Evolutionary conservation across 2,329 filamentous ascomycete genomes (phyloP), one percentile per base, ranked within the genome.

Genomic region (Trichoderma sp.): DNA sequence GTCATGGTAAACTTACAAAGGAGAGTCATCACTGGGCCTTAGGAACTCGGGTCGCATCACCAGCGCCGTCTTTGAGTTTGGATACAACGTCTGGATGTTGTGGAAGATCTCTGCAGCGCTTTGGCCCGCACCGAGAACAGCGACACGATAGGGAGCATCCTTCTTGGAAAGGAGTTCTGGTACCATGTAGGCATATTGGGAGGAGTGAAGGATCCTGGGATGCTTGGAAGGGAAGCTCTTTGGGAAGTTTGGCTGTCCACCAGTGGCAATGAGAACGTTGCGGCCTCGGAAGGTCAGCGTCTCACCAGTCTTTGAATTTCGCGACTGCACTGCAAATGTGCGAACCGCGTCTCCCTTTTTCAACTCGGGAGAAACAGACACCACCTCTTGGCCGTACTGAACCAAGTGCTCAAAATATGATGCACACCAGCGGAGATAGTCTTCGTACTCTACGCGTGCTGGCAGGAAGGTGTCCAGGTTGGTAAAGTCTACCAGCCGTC

Each of bases 101-200:
- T 94, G 93, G 87, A 97, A 98, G 80, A 98, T 97, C 86, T 99
- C 96, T 11, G 96, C 96, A 3, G 95, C 95, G 83, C 94, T 97
- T 86, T 99, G 96, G 1, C 97, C 96, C 64, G 92, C 94, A 9
- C 96, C 96, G 56, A 98, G 88, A 12, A 98, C 93, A 9, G 94
- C 95, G 71, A 98, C 92, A 18, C 91, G 91, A 83, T 95, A 94
- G 1, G 88, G 89, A 2, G 87, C 86, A 41, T 87, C 84, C 74
- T 86, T 83, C 78, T 91, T 87, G 75, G 82, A 85, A 68, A 94
- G 88, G 41, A 94, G 87, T 77, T 89, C 84, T 67, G 89, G 88
- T 6, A 92, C 89, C 16, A 88, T 85, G 76, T 92, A 89, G 35
- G 92, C 91, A 84, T 97, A 98, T 82, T 95, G 91, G 9, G 95